phyloP scores from a whole-genome alignment of 176 grass and related monocot genomes.

The Bromus sterilis region DNA sequence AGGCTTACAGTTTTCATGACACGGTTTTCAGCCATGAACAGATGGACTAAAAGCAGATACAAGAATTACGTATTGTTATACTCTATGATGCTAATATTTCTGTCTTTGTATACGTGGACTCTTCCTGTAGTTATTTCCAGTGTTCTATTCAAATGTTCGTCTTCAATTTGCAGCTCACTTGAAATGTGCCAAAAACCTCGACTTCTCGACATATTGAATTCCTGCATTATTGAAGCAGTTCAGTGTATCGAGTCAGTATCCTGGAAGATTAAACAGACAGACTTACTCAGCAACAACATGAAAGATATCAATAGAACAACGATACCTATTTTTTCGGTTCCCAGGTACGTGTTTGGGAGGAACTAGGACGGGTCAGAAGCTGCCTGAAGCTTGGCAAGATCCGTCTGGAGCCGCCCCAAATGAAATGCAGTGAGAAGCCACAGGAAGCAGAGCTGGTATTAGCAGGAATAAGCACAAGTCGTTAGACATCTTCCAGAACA shows the following conservation, averaged over 20 bases:
- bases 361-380: conserved; percentile 15
- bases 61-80: background rate
- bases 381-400: conserved; percentile 50
- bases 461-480: background rate
- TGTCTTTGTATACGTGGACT: background rate
- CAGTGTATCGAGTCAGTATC: background rate
- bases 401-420: conserved; percentile 73
- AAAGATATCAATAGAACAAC: background rate
- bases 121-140: background rate
- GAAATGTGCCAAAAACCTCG: background rate
- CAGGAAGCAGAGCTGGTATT: conserved; percentile 69
- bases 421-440: conserved; percentile 75
- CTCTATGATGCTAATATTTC: background rate
- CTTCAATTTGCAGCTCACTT: background rate
- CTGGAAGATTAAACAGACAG: background rate
- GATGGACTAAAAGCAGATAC: background rate
- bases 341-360: background rate
- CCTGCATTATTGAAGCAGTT: background rate
- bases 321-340: background rate
- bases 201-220: background rate
- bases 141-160: background rate
- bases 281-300: background rate
- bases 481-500: background rate
- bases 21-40: background rate
- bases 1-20: background rate